Percentiles rank a stretch among this genome's conserved stretches.
These are phyloP conservation scores for Cutaneotrichosporon sp. DNA, from an alignment of 1,284 basidiomycete genomes.

Conservation along the genomic window DNA sequence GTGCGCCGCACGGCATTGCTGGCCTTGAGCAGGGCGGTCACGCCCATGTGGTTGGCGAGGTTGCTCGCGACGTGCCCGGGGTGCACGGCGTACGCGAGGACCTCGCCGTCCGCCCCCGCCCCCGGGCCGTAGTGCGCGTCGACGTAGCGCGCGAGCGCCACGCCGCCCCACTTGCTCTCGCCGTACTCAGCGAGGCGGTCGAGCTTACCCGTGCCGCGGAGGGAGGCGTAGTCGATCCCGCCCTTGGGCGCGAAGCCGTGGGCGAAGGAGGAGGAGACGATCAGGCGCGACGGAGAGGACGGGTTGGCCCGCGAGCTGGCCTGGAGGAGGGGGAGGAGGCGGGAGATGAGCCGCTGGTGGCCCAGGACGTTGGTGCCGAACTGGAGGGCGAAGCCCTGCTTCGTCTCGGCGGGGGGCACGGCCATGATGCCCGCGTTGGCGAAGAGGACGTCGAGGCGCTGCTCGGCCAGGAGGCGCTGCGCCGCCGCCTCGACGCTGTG, in stretches of 20 bases:
- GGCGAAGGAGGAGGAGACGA: slow-evolving; percentile 57
- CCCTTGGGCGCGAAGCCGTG: slow-evolving; percentile 37
- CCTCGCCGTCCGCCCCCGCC: slow-evolving; percentile 18
- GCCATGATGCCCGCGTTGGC: slow-evolving; percentile 62
- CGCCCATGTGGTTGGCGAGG: slow-evolving; percentile 30
- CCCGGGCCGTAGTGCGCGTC: slow-evolving; percentile 26
- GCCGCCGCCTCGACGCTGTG: slow-evolving; percentile 59
- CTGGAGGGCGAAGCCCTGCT: slow-evolving; percentile 62
- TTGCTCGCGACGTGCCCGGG: slow-evolving; percentile 44
- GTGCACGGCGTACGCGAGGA: slow-evolving; percentile 40
- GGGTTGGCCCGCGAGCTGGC: slow-evolving; percentile 28
- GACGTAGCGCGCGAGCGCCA: slow-evolving; percentile 37
- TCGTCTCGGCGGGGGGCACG: slow-evolving; percentile 49
- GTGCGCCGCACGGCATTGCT: slow-evolving; percentile 41
- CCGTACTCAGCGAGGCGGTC: slow-evolving; percentile 52
- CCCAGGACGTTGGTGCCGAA: slow-evolving; percentile 60
- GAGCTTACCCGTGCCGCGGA: slow-evolving; percentile 29
- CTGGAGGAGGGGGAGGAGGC: slow-evolving; percentile 60
- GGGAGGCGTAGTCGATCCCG: slow-evolving; percentile 35
- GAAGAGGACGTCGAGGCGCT: slow-evolving; percentile 53
- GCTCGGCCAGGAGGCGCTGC: slow-evolving; percentile 55
- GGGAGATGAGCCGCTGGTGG: slow-evolving; percentile 58
- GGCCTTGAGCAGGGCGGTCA: background rate
- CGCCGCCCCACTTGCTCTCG: slow-evolving; percentile 59
- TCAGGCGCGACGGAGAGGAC: slow-evolving; percentile 55